These are phyloP conservation scores for Eimeria maxima DNA, from an alignment of 169 alveolate species.

Conservation along the genomic window DNA sequence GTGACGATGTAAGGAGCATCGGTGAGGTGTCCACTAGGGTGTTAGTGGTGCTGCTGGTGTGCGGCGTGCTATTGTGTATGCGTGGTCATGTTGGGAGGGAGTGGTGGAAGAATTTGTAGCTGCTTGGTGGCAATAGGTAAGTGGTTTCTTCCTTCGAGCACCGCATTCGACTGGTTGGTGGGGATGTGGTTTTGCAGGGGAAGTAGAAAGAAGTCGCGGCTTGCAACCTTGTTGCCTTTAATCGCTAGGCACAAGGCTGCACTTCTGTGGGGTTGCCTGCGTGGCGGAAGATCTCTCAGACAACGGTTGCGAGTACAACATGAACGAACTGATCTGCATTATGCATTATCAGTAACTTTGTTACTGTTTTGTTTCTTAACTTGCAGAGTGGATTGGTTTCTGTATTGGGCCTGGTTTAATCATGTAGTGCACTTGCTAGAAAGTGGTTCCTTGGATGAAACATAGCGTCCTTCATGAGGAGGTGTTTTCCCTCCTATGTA, in stretches of 20 bases:
- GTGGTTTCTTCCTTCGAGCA: slow-evolving; percentile 64
- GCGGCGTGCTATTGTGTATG: too few species aligned
- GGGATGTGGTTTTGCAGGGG: slow-evolving; percentile 69
- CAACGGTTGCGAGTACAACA: slow-evolving; percentile 80
- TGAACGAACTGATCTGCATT: slow-evolving; percentile 2
- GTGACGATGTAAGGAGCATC: too few species aligned
- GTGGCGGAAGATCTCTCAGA: slow-evolving; percentile 47
- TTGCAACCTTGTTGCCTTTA: slow-evolving; percentile 33
- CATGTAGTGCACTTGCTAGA: neutral
- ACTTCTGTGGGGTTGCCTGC: slow-evolving; percentile 14
- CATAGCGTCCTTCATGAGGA: slow-evolving; percentile 1
- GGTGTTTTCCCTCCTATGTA: slow-evolving; percentile 3
- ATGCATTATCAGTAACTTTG: neutral
- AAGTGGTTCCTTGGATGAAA: neutral
- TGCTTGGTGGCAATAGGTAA: neutral
- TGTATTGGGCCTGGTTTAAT: neutral
- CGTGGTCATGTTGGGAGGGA: too few species aligned
- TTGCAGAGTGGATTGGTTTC: neutral
- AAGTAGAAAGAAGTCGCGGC: slow-evolving; percentile 29
- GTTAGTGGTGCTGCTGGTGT: too few species aligned
- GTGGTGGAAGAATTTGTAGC: too few species aligned
- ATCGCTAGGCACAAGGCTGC: slow-evolving; percentile 48
- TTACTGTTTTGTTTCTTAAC: neutral
- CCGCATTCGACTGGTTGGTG: slow-evolving; percentile 64
- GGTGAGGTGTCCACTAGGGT: too few species aligned